These are phyloP conservation scores for Alternaria rosae DNA, from an alignment of 2,329 filamentous ascomycete species.

Conservation along the genomic window DNA sequence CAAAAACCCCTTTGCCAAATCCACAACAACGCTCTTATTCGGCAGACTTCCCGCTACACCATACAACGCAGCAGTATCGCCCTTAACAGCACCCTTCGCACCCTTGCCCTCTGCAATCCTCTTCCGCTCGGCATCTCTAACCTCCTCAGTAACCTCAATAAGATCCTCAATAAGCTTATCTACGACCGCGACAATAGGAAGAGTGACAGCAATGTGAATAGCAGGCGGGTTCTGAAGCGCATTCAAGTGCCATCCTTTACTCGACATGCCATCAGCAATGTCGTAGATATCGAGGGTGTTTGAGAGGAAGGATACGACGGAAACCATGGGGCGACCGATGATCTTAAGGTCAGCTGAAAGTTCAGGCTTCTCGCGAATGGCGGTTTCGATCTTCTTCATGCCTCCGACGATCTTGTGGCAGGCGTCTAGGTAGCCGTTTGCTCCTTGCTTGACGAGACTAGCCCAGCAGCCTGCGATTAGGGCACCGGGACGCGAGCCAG, in stretches of 20 bases:
- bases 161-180: constrained; percentile 80
- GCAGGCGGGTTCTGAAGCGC: constrained; percentile 90
- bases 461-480: constrained; percentile 97
- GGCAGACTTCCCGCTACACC: constrained; percentile 94
- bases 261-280: constrained; percentile 85
- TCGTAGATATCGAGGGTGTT: constrained; percentile 91
- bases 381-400: constrained; percentile 78
- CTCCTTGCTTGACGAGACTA: constrained; percentile 85
- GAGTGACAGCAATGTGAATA: constrained; percentile 91
- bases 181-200: constrained; percentile 82
- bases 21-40: constrained; percentile 93
- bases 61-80: constrained; percentile 87
- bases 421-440: constrained; percentile 84
- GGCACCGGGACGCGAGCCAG: constrained; percentile 89
- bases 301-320: constrained; percentile 87
- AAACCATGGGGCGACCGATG: constrained; percentile 85
- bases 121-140: constrained; percentile 82
- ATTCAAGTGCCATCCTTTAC: constrained; percentile 93
- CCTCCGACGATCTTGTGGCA: constrained; percentile 89
- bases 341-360: constrained; percentile 78
- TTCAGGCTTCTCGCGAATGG: constrained; percentile 72
- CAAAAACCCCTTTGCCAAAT: constrained; percentile 88
- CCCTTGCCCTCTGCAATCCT: constrained; percentile 73
- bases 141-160: constrained; percentile 66
- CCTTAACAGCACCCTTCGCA: constrained; percentile 65